Base-by-base conservation (phyloP, 192 early-diverging fungal genomes). In the Backusella morwellensis region DNA sequence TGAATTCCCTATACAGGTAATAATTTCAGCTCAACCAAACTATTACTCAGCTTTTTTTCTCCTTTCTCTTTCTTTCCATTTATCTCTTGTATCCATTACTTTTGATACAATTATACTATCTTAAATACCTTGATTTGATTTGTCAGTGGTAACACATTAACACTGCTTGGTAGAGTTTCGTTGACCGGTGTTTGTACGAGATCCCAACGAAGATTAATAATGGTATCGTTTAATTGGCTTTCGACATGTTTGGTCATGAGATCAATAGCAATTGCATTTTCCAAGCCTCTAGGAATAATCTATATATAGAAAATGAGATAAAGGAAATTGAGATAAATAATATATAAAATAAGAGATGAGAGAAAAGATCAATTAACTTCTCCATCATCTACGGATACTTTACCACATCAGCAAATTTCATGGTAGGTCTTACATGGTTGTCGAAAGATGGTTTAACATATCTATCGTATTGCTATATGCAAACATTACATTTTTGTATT, bases 401-500 rank as follows among this genome's bases (percentile, higher is more conserved):
- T 86, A 92, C 92, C 70, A 95, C 87, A 82, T 99, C 97, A 35
- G 97, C 96, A 77, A 93, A 93, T 81, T 92, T 94, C 87, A 95
- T 94, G 7, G 96, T 99, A 9, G 97, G 96, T 41, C 92, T 89
- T 69, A 99, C 94, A 78, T 93, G 93, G 36, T 94, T 93, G 75
- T 99, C 97, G 83, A 91, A 97, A 6, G 96, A 89, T 0, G 97
- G 95, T 83, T 99, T 99, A 70, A 99, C 97, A 77, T 96, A 99
- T 76, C 90, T 88, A 70, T 88, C 82, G 84, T 99, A 99, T 87
- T 97, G 96, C 82, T 86, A 72, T 47, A 17, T 52, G 12, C 0
- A 66, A 44, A 19, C 4, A 19, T 35, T 50, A 72, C 15, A 8
- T 23, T 23, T 56, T 23, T 56, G 54, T 9, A 56, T 66, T 21